These are phyloP conservation scores for Kwoniella pini DNA, from an alignment of 768 basidiomycete species.

Conservation along the genomic window DNA sequence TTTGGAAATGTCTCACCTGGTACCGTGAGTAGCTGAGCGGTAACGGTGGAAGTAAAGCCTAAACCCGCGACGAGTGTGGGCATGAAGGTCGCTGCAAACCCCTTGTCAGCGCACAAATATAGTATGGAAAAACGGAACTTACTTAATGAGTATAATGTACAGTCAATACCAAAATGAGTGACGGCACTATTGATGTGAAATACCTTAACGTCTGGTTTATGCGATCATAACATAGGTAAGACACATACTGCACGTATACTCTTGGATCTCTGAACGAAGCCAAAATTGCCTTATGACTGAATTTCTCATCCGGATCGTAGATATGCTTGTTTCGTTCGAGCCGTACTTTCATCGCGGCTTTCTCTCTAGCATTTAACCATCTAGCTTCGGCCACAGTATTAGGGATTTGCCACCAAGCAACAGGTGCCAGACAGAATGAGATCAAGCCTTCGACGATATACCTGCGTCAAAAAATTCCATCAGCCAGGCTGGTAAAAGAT, in stretches of 20 bases:
- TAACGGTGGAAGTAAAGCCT: slow-evolving; percentile 28
- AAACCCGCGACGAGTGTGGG: slow-evolving; percentile 36
- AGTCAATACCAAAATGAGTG: slow-evolving; percentile 38
- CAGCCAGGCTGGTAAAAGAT: not conserved
- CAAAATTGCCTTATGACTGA: slow-evolving; percentile 31
- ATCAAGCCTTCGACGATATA: slow-evolving; percentile 32
- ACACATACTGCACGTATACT: slow-evolving; percentile 19
- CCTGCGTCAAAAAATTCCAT: not conserved
- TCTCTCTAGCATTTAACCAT: slow-evolving; percentile 34
- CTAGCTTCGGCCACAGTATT: slow-evolving; percentile 31
- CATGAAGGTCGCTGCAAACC: slow-evolving; percentile 17
- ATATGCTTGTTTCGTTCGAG: slow-evolving; percentile 23
- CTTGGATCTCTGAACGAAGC: slow-evolving; percentile 23
- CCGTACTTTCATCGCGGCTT: slow-evolving; percentile 20
- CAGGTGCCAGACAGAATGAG: slow-evolving; percentile 27
- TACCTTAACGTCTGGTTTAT: not conserved
- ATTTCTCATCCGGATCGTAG: slow-evolving; percentile 38
- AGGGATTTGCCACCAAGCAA: slow-evolving; percentile 32
- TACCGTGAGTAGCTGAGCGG: slow-evolving; percentile 40
- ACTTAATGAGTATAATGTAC: slow-evolving; percentile 29
- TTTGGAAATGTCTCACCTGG: slow-evolving; percentile 24
- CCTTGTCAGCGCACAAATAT: not conserved
- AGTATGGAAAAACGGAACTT: not conserved
- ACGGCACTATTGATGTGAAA: slow-evolving; percentile 10
- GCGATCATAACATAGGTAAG: not conserved